phyloP scores from a whole-genome alignment of 371 early-diverging fungal species.

The Rhizopus sp. region DNA sequence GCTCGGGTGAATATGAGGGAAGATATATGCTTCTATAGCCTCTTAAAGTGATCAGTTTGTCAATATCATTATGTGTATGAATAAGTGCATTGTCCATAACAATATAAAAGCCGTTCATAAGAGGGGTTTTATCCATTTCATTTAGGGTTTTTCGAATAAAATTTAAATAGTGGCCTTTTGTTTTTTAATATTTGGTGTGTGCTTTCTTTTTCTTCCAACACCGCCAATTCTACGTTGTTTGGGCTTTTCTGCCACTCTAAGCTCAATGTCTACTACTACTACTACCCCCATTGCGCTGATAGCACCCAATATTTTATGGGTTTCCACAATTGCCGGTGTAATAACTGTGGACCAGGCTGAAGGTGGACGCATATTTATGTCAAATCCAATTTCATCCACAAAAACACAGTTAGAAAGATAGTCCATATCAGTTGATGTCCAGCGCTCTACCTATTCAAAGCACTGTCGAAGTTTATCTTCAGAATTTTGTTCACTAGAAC shows the following conservation, averaged over 20 bases:
- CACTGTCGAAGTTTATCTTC: background rate
- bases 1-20: slow-evolving; percentile 13
- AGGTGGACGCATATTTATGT: slow-evolving; percentile 7
- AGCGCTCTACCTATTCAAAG: slow-evolving; percentile 6
- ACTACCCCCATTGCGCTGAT: no score
- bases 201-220: background rate
- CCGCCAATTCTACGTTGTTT: no score
- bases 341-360: slow-evolving; percentile 6
- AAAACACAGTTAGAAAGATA: slow-evolving; percentile 16
- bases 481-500: slow-evolving; percentile 2
- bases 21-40: slow-evolving; percentile 10
- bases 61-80: slow-evolving; percentile 5
- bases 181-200: slow-evolving; percentile 2
- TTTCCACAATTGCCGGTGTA: slow-evolving; percentile 7
- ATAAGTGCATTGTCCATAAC: background rate
- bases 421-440: slow-evolving; percentile 14
- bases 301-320: background rate
- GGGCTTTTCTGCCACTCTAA: no score
- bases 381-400: slow-evolving; percentile 11
- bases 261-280: no score
- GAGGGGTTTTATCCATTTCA: slow-evolving; percentile 15
- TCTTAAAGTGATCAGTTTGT: slow-evolving; percentile 9
- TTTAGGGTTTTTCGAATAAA: slow-evolving; percentile 11
- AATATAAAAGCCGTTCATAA: background rate
- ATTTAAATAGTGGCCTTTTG: slow-evolving; percentile 14